phyloP scores from a whole-genome alignment of 192 early-diverging fungal species.

The Backusella sp. region DNA sequence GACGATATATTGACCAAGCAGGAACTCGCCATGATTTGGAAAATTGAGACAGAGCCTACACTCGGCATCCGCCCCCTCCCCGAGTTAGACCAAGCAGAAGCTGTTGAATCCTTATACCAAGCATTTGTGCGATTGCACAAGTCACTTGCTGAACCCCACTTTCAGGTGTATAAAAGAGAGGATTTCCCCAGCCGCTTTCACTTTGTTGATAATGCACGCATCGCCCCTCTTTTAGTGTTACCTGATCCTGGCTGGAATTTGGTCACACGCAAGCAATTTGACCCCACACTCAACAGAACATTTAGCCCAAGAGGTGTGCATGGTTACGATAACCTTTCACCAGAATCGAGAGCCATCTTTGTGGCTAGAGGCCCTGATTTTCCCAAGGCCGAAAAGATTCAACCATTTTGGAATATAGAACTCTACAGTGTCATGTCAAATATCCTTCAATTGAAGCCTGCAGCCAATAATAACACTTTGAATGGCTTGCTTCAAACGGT shows the following conservation, averaged over 20 bases:
- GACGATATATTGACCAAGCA: conserved; percentile 55
- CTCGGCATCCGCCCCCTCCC: conserved; percentile 56
- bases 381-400: conserved; percentile 17
- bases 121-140: conserved; percentile 17
- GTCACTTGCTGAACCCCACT: conserved; percentile 40
- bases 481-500: conserved; percentile 15
- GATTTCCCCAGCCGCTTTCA: conserved; percentile 74
- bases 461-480: conserved; percentile 72
- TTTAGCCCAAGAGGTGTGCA: conserved; percentile 61
- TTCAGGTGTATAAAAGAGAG: conserved; percentile 67
- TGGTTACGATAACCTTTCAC: conserved; percentile 78
- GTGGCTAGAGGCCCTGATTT: conserved; percentile 67
- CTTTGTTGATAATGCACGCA: conserved; percentile 59
- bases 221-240: conserved; percentile 72
- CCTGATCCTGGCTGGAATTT: conserved; percentile 67
- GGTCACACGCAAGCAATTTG: conserved; percentile 41
- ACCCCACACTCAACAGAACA: conserved; percentile 13
- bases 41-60: conserved; percentile 59
- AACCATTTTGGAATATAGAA: conserved; percentile 73
- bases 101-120: conserved; percentile 52
- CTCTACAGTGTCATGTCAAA: conserved; percentile 64
- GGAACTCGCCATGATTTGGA: conserved; percentile 41
- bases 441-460: conserved; percentile 57
- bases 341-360: conserved; percentile 85
- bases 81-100: conserved; percentile 22